phyloP scores from a whole-genome alignment of 305 asterid species.

The Petunia hybrid region DNA sequence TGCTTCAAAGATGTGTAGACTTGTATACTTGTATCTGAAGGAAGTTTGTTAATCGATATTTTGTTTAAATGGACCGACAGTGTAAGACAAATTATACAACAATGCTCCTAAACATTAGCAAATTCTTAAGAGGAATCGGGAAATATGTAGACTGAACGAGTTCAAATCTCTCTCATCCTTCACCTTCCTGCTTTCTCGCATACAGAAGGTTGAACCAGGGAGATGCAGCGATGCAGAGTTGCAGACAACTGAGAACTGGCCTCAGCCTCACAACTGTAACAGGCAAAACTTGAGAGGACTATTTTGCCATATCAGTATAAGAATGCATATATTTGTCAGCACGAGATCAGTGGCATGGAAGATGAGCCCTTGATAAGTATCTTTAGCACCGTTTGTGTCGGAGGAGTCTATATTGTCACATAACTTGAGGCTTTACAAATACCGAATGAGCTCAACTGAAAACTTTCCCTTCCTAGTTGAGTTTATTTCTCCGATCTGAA shows the following conservation, averaged over 20 bases:
- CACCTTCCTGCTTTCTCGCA: not conserved
- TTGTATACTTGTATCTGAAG: not conserved
- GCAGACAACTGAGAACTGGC: slow-evolving; percentile 1
- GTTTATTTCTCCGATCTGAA: slow-evolving; percentile 82
- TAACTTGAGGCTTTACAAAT: slow-evolving; percentile 47
- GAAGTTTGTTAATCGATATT: not conserved
- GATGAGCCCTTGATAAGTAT: not conserved
- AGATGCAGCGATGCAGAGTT: not conserved
- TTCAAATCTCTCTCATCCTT: slow-evolving; percentile 7
- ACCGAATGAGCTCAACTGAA: slow-evolving; percentile 77
- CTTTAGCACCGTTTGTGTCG: not conserved
- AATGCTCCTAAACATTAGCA: not conserved
- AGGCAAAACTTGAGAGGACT: not conserved
- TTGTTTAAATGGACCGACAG: not conserved
- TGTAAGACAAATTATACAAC: not conserved
- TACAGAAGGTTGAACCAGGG: not conserved
- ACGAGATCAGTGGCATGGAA: not conserved
- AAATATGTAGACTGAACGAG: not conserved
- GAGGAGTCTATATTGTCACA: not conserved
- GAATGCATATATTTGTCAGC: not conserved
- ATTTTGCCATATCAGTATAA: not conserved
- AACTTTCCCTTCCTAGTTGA: slow-evolving; percentile 82
- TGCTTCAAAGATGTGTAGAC: not conserved
- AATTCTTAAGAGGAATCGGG: not conserved
- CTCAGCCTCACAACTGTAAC: slow-evolving; percentile 15